Conservation (phyloP, 768 basidiomycete genomes). For the Strobilomyces confusus region DNA sequence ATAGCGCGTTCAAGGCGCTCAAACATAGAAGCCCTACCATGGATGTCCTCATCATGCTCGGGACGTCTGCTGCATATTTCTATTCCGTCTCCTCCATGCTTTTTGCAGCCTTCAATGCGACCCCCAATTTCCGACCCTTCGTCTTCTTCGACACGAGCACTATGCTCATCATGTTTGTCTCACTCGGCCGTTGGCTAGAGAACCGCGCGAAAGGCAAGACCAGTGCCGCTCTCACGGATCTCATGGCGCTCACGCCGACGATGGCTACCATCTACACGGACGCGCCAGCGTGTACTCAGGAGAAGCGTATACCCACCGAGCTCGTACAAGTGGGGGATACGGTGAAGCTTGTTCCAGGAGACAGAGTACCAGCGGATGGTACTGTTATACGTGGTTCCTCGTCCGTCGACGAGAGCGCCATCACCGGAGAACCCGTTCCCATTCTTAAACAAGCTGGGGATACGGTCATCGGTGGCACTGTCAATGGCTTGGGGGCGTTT, state of each 20-base stretch:
- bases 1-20: constrained; percentile 85
- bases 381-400: constrained; percentile 83
- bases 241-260: constrained; percentile 92
- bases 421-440: constrained; percentile 92
- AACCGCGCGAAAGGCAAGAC: constrained; percentile 97
- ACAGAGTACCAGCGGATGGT: constrained; percentile 95
- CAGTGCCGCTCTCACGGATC: constrained; percentile 91
- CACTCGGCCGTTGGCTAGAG: constrained; percentile 91
- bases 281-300: constrained; percentile 69
- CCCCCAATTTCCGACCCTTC: constrained; percentile 71
- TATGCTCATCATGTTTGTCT: constrained; percentile 97
- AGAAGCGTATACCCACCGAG: constrained; percentile 91
- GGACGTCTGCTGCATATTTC: constrained; percentile 89
- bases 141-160: constrained; percentile 99
- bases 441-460: constrained; percentile 82
- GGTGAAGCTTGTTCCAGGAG: constrained; percentile 92
- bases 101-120: constrained; percentile 56
- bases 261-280: constrained; percentile 97
- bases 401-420: constrained; percentile 91
- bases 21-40: constrained; percentile 90
- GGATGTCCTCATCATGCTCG: constrained; percentile 96
- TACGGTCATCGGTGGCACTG: constrained; percentile 90
- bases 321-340: constrained; percentile 92
- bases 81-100: constrained; percentile 79
- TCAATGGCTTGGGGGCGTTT: constrained; percentile 96